Conservation (phyloP, 345 rosid species). For the Hypericum androsaemum region DNA sequence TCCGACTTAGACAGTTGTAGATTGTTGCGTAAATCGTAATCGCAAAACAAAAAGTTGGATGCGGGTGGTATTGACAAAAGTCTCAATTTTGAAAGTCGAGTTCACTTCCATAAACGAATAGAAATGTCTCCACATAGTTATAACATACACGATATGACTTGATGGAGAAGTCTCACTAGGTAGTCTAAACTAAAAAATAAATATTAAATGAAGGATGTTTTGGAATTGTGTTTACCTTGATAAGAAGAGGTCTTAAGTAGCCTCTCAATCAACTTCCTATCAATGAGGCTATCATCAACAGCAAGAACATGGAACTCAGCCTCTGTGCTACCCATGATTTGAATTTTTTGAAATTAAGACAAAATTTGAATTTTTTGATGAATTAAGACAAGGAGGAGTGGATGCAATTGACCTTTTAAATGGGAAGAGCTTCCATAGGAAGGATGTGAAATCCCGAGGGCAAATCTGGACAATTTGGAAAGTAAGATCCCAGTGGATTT, state of each 20-base stretch:
- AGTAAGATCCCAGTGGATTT: conserved; percentile 51
- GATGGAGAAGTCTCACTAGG: background rate
- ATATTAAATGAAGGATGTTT: background rate
- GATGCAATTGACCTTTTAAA: conserved; percentile 5
- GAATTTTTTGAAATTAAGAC: background rate
- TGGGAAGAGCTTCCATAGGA: conserved; percentile 2
- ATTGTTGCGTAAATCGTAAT: no score
- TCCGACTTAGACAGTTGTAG: no score
- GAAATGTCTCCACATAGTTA: no score
- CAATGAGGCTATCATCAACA: conserved; percentile 76
- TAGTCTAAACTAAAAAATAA: background rate
- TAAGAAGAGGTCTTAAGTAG: conserved; percentile 80
- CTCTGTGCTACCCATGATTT: conserved; percentile 20
- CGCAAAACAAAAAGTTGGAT: no score
- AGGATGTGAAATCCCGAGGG: conserved; percentile 16
- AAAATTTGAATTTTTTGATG: conserved; percentile 11
- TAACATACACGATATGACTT: no score
- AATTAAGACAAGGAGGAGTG: background rate
- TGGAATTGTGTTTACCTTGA: conserved; percentile 38
- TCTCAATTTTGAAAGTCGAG: no score
- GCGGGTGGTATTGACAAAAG: no score
- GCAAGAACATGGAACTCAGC: conserved; percentile 85
- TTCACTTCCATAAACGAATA: no score
- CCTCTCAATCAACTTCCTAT: conserved; percentile 75
- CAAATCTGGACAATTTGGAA: conserved; percentile 52